phyloP scores from a whole-genome alignment of 495 filamentous ascomycete genomes.

The Lasiosphaeria miniovina region DNA sequence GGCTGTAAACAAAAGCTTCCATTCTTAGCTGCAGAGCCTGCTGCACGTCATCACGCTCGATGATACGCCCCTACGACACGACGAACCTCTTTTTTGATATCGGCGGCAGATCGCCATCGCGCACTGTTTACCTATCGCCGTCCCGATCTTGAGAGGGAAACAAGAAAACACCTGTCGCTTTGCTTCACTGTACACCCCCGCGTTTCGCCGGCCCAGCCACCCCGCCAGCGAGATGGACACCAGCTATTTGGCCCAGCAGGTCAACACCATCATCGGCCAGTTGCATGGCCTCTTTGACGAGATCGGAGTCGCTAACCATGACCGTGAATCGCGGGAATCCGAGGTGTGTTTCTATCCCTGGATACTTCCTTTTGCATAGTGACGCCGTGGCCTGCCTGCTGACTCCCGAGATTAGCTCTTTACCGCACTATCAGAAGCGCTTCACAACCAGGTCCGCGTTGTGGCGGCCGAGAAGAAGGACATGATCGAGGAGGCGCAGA shows the following conservation, averaged over 20 bases:
- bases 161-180: slow-evolving; percentile 2
- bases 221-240: slow-evolving; percentile 66
- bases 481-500: slow-evolving; percentile 81
- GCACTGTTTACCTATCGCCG: neutral
- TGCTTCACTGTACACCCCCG: neutral
- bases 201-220: slow-evolving; percentile 1
- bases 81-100: slow-evolving; percentile 19
- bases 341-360: slow-evolving; percentile 53
- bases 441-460: slow-evolving; percentile 76
- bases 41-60: slow-evolving; percentile 35
- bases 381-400: slow-evolving; percentile 7
- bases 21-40: slow-evolving; percentile 20
- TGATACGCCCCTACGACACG: slow-evolving; percentile 28
- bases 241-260: slow-evolving; percentile 86
- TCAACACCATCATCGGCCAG: slow-evolving; percentile 85
- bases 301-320: slow-evolving; percentile 86
- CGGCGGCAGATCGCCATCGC: slow-evolving; percentile 9
- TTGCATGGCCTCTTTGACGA: slow-evolving; percentile 94
- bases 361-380: neutral
- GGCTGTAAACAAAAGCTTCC: slow-evolving; percentile 13
- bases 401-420: slow-evolving; percentile 63
- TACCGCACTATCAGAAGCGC: slow-evolving; percentile 77
- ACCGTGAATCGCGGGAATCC: slow-evolving; percentile 80
- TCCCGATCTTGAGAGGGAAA: neutral
- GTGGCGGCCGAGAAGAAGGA: slow-evolving; percentile 84